Conservation (phyloP, 345 rosid genomes). For the Boechera divaricarpa region DNA sequence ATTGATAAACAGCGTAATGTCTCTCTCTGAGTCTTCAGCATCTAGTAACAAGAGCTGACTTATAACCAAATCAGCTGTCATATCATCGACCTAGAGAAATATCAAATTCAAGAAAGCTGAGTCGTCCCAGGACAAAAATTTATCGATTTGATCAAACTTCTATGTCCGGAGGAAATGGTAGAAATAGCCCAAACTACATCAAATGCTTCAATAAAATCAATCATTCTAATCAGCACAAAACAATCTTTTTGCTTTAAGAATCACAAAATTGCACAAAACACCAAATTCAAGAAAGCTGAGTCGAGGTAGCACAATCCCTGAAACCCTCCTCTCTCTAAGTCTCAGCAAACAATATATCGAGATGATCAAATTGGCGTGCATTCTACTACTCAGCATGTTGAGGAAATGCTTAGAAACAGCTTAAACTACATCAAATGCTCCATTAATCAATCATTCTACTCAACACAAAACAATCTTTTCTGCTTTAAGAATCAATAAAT, state of each 20-base stretch:
- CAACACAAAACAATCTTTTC: background rate
- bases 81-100: constrained; percentile 73
- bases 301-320: background rate
- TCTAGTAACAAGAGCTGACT: constrained; percentile 91
- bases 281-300: background rate
- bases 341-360: background rate
- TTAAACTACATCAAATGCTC: constrained; percentile 6
- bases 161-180: background rate
- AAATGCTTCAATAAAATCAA: background rate
- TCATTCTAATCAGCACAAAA: background rate
- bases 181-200: constrained; percentile 5
- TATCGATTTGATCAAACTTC: too few relatives aligned
- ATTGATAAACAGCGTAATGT: constrained; percentile 80
- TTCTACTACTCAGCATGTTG: constrained; percentile 3
- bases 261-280: background rate
- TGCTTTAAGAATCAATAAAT: background rate
- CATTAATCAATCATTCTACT: background rate
- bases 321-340: background rate
- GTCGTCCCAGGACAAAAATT: background rate
- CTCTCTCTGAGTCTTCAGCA: constrained; percentile 80
- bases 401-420: constrained; percentile 10
- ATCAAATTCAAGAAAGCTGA: constrained; percentile 20
- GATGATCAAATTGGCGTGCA: background rate
- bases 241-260: background rate
- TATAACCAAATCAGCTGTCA: constrained; percentile 82